Conservation (phyloP, 2,329 filamentous ascomycete species). For the Trichoderma sp. region DNA sequence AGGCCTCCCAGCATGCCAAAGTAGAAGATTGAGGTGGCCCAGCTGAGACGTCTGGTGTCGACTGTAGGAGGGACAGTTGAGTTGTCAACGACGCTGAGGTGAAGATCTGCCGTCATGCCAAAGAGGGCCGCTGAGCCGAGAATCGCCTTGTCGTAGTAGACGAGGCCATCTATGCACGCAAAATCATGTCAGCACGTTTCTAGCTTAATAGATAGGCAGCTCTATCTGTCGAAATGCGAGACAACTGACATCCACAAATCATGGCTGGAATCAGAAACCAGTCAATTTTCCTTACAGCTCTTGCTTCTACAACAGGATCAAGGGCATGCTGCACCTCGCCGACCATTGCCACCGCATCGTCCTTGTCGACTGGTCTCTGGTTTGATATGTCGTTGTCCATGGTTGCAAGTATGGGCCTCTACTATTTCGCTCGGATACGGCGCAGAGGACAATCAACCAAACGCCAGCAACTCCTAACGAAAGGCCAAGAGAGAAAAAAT, state of each 20-base stretch:
- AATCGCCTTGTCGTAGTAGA: slow-evolving; percentile 65
- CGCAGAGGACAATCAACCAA: background rate
- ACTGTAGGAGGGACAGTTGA: slow-evolving; percentile 55
- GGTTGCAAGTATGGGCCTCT: too few species aligned
- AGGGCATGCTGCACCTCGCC: slow-evolving; percentile 58
- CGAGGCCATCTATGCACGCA: slow-evolving; percentile 48
- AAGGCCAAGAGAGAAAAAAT: background rate
- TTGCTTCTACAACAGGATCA: slow-evolving; percentile 58
- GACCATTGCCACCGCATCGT: slow-evolving; percentile 56
- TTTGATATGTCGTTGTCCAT: background rate
- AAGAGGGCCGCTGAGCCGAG: slow-evolving; percentile 73
- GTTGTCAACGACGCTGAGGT: slow-evolving; percentile 56
- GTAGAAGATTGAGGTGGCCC: slow-evolving; percentile 80
- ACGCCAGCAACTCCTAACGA: background rate
- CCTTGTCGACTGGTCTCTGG: slow-evolving; percentile 32
- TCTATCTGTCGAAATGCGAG: background rate
- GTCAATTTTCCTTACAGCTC: slow-evolving; percentile 69
- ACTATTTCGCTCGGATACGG: too few species aligned
- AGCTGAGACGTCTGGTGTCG: slow-evolving; percentile 70
- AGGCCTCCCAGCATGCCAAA: slow-evolving; percentile 77
- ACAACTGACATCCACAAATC: slow-evolving; percentile 53
- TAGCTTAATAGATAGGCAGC: background rate
- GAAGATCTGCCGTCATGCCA: slow-evolving; percentile 73
- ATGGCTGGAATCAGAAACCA: slow-evolving; percentile 69
- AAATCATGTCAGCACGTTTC: background rate